A percentile compares a stretch with the other conserved stretches of the same genome.
phyloP scores from a whole-genome alignment of 2,329 filamentous ascomycete genomes.

The Talaromyces sp. region DNA sequence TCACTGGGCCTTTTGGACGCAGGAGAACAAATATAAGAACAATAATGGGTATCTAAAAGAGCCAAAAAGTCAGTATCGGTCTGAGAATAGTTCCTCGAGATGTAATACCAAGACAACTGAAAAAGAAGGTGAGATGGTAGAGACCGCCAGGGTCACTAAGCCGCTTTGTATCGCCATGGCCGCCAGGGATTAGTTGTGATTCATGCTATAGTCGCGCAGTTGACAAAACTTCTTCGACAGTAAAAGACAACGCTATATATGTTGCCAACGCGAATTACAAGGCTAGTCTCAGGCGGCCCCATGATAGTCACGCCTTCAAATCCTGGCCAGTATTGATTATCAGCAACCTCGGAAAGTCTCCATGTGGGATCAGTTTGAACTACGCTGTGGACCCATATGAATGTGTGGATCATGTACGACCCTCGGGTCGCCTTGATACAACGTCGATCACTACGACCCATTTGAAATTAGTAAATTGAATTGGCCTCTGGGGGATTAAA shows the following conservation, averaged over 20 bases:
- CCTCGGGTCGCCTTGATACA: not conserved
- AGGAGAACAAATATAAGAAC: conserved; percentile 15
- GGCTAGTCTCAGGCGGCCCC: not conserved
- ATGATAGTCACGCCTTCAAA: not conserved
- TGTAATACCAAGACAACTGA: conserved; percentile 5
- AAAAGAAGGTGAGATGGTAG: not conserved
- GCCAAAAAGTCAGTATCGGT: conserved; percentile 5
- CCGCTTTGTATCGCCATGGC: conserved; percentile 13
- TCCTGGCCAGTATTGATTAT: not conserved
- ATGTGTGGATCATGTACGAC: not conserved
- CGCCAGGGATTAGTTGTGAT: conserved; percentile 18
- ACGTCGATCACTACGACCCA: not conserved
- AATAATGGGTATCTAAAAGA: conserved; percentile 15
- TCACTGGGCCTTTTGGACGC: conserved; percentile 15
- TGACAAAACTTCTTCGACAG: not conserved
- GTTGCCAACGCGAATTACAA: not conserved
- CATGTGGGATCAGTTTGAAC: not conserved
- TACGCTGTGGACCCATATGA: not conserved
- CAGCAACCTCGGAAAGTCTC: not conserved
- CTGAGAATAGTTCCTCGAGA: not conserved
- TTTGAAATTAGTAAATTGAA: not conserved
- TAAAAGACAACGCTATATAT: not conserved
- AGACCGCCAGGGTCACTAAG: not conserved
- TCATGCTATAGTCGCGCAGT: conserved; percentile 17
- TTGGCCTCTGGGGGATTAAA: not conserved